Evolutionary conservation across 225 moss, liverwort and hornwort species (phyloP), one percentile per base, ranked within the genome.

Genomic region (Physcomitrellopsis africana): DNA sequence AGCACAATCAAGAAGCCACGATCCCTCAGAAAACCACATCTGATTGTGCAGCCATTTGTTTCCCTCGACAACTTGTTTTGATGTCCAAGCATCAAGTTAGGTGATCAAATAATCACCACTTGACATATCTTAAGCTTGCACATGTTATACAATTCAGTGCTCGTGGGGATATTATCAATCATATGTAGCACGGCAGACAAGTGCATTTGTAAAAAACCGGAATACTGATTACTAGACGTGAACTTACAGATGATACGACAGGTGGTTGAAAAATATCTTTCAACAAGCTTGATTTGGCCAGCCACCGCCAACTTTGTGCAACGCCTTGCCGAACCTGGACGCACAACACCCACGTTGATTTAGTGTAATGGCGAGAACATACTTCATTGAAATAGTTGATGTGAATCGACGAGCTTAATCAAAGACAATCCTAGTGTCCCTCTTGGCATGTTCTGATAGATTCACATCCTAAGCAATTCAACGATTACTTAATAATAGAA

Each of bases 201-300:
- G 32, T 22, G 49, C 51, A 61, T 11, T 18, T 13, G 18, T 60
- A 60, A 18, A 61, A 61, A 41, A 42, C 49, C 15, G 17, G 16
- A 27, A 9, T 46, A 26, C 11, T 62, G 41, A 8, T 57, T 74
- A 51, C 7, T 27, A 58, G 58, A 80, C 16, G 49, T 16, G 67
- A 69, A 82, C 89, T 81, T 83, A 96, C 93, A 0, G 96, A 93
- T 41, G 96, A 93, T 76, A 93, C 83, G 42, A 93, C 96, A 14
- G 93, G 93, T 45, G 96, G 93, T 74, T 93, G 92, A 53, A 90
- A 82, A 62, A 93, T 79, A 22, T 92, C 79, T 59, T 73, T 77
- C 17, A 89, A 41, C 65, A 79, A 1, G 69, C 51, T 81, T 56
- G 90, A 68, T 26, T 67, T 71, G 32, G 43, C 45, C 79, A 87